Evolutionary conservation across 169 alveolate genomes (phyloP).

Genomic region (Plasmodium vivax): DNA sequence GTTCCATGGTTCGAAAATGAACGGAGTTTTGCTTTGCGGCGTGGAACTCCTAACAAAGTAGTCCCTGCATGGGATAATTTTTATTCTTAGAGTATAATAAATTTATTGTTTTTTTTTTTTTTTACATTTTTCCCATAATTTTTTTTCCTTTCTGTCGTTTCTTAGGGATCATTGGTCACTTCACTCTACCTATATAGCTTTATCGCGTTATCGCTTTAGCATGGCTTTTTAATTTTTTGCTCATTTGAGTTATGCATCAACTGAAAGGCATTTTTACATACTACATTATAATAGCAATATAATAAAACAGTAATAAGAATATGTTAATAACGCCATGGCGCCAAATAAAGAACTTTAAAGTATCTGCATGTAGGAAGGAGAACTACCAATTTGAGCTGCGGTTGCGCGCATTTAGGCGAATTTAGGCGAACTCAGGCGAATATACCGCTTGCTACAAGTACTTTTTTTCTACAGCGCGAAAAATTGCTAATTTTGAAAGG

Average conservation of each 20-base stretch:
- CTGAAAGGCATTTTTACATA: not conserved
- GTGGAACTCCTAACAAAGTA: not conserved
- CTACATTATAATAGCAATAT: not conserved
- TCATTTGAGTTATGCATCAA: not conserved
- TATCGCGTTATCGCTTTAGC: not conserved
- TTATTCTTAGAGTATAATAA: not conserved
- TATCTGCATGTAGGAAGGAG: not conserved
- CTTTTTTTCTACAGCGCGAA: not conserved
- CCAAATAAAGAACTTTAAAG: not conserved
- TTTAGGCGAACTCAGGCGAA: not conserved
- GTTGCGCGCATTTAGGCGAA: not conserved
- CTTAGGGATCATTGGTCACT: not conserved
- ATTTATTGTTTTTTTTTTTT: not conserved
- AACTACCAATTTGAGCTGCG: not conserved
- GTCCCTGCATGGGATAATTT: not conserved
- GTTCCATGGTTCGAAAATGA: not conserved
- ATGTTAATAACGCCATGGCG: not conserved
- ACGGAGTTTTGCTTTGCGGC: not conserved
- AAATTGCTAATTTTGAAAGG: not conserved
- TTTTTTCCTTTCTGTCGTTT: not conserved
- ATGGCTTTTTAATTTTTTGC: not conserved
- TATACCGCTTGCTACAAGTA: not conserved
- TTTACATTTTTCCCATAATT: not conserved
- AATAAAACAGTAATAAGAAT: not conserved
- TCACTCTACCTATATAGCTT: not conserved